Conservation (phyloP, 257 asterid species). For the Scutellaria galericulata region DNA sequence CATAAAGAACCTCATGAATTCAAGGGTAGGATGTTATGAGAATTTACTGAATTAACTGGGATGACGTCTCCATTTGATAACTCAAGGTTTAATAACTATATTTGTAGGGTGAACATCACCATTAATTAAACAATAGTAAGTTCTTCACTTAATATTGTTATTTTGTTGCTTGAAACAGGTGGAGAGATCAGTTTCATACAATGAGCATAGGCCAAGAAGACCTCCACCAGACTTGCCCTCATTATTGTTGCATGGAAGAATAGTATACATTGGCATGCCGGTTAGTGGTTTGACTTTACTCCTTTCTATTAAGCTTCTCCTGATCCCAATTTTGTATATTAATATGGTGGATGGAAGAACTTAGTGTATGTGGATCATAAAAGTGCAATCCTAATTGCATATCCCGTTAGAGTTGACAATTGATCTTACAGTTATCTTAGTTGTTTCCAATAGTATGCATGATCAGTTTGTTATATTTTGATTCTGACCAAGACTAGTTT, state of each 20-base stretch:
- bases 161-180: slow-evolving; percentile 58
- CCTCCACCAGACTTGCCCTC: slow-evolving; percentile 98
- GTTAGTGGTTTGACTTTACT: slow-evolving; percentile 45
- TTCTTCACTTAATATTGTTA: slow-evolving; percentile 14
- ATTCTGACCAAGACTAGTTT: not conserved
- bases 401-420: not conserved
- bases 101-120: not conserved
- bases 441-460: not conserved
- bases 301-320: not conserved
- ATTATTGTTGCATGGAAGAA: slow-evolving; percentile 73
- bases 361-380: slow-evolving; percentile 2
- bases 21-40: slow-evolving; percentile 4
- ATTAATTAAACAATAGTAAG: not conserved
- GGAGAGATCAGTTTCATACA: slow-evolving; percentile 77
- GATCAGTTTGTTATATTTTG: not conserved
- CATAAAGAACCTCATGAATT: not conserved
- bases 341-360: not conserved
- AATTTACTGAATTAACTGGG: slow-evolving; percentile 16
- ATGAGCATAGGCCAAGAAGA: slow-evolving; percentile 68
- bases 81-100: too few relatives aligned
- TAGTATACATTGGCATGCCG: slow-evolving; percentile 95
- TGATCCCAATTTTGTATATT: not conserved
- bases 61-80: not conserved
- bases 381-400: not conserved
- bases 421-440: not conserved